Percentiles rank a stretch among this genome's conserved stretches.
Conservation (phyloP, 768 basidiomycete species). For the Serendipita vermifera region DNA sequence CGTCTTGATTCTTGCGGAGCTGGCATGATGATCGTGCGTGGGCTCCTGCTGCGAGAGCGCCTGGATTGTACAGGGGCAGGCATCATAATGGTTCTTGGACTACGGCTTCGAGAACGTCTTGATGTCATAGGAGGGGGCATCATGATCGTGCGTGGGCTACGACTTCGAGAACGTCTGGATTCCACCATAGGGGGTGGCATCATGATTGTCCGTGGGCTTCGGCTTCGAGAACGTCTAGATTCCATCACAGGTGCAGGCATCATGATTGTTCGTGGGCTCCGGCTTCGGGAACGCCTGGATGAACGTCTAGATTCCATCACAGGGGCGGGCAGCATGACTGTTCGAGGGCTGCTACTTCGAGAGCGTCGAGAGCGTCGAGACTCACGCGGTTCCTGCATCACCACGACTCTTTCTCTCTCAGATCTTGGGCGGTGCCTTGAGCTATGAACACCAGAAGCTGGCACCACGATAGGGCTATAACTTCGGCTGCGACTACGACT, state of each 20-base stretch:
- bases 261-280: not conserved
- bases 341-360: not conserved
- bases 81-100: not conserved
- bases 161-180: not conserved
- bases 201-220: not conserved
- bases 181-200: not conserved
- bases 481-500: not conserved
- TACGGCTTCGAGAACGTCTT: not conserved
- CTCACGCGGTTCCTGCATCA: too few relatives aligned
- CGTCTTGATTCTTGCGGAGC: not conserved
- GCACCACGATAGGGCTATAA: not conserved
- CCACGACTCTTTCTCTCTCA: too few relatives aligned
- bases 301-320: not conserved
- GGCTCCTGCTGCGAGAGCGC: not conserved
- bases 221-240: not conserved
- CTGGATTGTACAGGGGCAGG: too few relatives aligned
- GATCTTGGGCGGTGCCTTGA: too few relatives aligned
- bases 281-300: too few relatives aligned
- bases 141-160: not conserved
- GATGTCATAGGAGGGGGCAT: too few relatives aligned
- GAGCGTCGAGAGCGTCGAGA: too few relatives aligned
- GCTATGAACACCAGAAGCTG: too few relatives aligned
- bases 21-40: not conserved
- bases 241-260: not conserved
- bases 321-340: not conserved